Conservation (phyloP, 352 stramenopile species). For the Globisporangium megalacanthum region DNA sequence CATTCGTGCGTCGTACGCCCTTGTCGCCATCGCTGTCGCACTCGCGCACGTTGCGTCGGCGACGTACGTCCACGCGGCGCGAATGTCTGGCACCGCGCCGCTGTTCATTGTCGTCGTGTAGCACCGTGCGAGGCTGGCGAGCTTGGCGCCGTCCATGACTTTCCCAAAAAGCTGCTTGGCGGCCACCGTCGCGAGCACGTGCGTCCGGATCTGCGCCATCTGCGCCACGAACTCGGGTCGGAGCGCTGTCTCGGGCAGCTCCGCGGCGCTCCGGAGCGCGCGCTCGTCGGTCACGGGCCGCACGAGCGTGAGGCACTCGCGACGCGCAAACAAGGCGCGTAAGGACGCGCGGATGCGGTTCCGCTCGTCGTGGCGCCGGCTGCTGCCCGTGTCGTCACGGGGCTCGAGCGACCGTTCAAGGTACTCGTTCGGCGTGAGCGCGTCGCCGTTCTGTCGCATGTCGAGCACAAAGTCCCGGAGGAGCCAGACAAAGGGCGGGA, state of each 20-base stretch:
- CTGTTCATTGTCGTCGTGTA: slow-evolving; percentile 81
- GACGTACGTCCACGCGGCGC: slow-evolving; percentile 79
- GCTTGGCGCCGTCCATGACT: slow-evolving; percentile 50
- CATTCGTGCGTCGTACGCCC: slow-evolving; percentile 56
- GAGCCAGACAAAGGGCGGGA: slow-evolving; percentile 80
- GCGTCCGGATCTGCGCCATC: slow-evolving; percentile 48
- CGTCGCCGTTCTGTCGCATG: slow-evolving; percentile 56
- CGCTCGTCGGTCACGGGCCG: slow-evolving; percentile 66
- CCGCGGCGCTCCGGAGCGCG: slow-evolving; percentile 49
- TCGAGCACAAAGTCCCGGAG: slow-evolving; percentile 81
- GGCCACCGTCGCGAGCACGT: slow-evolving; percentile 39
- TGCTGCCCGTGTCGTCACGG: slow-evolving; percentile 23
- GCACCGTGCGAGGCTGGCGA: slow-evolving; percentile 54
- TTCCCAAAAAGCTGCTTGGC: slow-evolving; percentile 71
- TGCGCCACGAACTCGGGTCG: slow-evolving; percentile 75
- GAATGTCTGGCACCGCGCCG: slow-evolving; percentile 73
- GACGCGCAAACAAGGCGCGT: slow-evolving; percentile 60
- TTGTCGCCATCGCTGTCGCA: slow-evolving; percentile 42
- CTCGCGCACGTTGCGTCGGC: slow-evolving; percentile 70
- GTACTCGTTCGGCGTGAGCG: slow-evolving; percentile 66
- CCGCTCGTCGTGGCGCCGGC: slow-evolving; percentile 52
- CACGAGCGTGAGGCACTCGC: slow-evolving; percentile 75
- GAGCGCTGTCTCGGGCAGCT: slow-evolving; percentile 44
- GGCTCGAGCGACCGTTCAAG: slow-evolving; percentile 69
- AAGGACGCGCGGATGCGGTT: slow-evolving; percentile 66